Base-by-base conservation (phyloP, 768 basidiomycete species). In the Agrocybe praecox region DNA sequence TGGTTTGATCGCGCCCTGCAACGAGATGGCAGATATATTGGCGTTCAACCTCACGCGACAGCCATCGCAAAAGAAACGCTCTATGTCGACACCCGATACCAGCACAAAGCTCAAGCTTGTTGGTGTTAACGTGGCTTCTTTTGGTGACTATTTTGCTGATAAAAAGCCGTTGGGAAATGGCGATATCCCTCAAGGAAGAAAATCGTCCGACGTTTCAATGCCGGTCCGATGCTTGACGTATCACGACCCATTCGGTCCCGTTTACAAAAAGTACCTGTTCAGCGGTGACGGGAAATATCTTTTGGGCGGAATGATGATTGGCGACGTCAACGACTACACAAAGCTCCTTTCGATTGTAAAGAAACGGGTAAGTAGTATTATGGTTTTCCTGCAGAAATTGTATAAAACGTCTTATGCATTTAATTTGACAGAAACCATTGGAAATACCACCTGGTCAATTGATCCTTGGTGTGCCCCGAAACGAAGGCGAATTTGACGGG, bases 281-380 rank as follows among this genome's bases (percentile, higher is more conserved):
- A 86, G 80, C 11, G 78, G 78, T 8, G 87, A 90, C 63, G 89
- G 89, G 11, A 85, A 86, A 68, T 79, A 87, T 61, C 74, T 92
- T 12, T 71, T 92, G 3, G 89, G 89, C 12, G 89, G 89, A 3
- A 88, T 89, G 81, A 88, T 90, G 87, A 81, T 92, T n/a, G 89
- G 89, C 2, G 87, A 89, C 63, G 82, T 82, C 10, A 76, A 74
- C 34, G 85, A 88, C 65, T 89, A 85, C 63, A 80, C 85, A 55
- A 89, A 89, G 69, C 76, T 90, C 14, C 77, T 90, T n/a, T 74
- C 83, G 12, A 74, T 90, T 29, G 84, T 88, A 24, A 88, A 86
- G 73, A 89, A 89, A 75, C 84, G 83, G 74, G 86, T 79, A 53
- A 29, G 67, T 53, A 29, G 26, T 15, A 26, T 49, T 34, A 2